Base-by-base conservation (phyloP, 257 asterid genomes). In the Plantago ovata region DNA sequence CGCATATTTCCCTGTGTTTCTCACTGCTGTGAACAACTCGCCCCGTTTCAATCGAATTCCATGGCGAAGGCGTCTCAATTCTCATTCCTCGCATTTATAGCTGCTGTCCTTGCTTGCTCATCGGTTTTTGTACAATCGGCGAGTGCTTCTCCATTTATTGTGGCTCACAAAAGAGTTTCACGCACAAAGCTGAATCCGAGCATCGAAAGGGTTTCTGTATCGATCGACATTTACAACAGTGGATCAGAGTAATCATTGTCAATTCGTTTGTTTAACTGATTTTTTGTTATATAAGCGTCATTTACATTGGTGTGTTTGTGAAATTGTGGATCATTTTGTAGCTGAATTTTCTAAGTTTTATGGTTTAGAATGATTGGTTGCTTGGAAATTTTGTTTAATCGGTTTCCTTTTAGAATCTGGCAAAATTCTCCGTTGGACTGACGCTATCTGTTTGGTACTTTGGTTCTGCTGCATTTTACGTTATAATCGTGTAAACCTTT, bases 211-310 rank as follows among this genome's bases (percentile, higher is more conserved):
- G 10, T 55, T 18, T 55, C 60, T 38, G 60, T 55, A 0, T 55
- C 60, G n/a, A 55, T 55, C 7, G 60, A 55, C 46, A 55, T 55
- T 19, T 55, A 55, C 60, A 55, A 55, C 60, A 55, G 32, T 55
- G 60, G 60, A 55, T 55, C 47, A 33, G 47, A 16, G 60, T 55
- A 55, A 33, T 20, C 24, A 55, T 38, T 18, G 43, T 53, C 3
- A 14, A 11, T 13, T 54, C 11, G 13, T 28, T 53, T 33, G 3
- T 16, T 33, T 33, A 10, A 4, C 15, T n/a, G 43, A 53, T 16
- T 6, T 6, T 7, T 28, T n/a, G n/a, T n/a, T 14, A n/a, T 13
- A 28, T 55, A 16, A 38, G 15, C n/a, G 21, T 22, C 47, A 9
- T 53, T 53, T 53, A 14, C 15, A 3, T 53, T 53, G n/a, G 10